phyloP scores from a whole-genome alignment of 768 basidiomycete genomes.

The Leccinum aurantiacum region DNA sequence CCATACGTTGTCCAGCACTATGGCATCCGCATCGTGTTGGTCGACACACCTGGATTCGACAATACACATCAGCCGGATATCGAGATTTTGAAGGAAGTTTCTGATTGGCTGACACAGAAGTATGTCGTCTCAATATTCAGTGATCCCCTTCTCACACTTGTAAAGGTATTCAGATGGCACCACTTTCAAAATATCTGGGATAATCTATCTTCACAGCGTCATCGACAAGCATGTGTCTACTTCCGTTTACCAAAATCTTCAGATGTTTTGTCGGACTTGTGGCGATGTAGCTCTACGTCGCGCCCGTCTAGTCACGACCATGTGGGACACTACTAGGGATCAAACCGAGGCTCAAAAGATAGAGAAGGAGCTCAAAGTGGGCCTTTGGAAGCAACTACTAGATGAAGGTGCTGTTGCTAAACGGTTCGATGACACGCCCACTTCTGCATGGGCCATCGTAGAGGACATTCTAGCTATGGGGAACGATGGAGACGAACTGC shows the following conservation, averaged over 20 bases:
- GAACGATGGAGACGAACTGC: too few relatives aligned
- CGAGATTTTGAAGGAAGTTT: neutral
- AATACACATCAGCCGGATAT: neutral
- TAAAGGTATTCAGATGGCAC: too few relatives aligned
- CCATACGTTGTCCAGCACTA: neutral
- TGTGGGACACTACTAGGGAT: too few relatives aligned
- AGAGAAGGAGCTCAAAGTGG: too few relatives aligned
- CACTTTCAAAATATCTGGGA: slow-evolving; percentile 17
- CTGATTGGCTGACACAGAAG: slow-evolving; percentile 19
- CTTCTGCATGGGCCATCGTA: too few relatives aligned
- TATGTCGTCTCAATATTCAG: neutral
- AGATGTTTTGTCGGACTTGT: slow-evolving; percentile 29
- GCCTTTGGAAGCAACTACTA: too few relatives aligned
- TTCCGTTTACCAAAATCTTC: slow-evolving; percentile 29
- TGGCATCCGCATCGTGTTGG: neutral
- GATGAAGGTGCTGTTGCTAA: too few relatives aligned
- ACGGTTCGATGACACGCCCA: too few relatives aligned
- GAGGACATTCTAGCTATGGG: too few relatives aligned
- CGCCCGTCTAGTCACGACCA: too few relatives aligned
- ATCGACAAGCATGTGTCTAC: slow-evolving; percentile 35
- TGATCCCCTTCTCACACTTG: neutral
- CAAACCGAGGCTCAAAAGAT: too few relatives aligned
- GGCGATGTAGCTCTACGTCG: too few relatives aligned
- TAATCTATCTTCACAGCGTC: slow-evolving; percentile 37
- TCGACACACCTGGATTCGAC: neutral